Percentiles rank a stretch among this genome's conserved stretches.
Conservation (phyloP, 164 flowering plant genomes). For the Liquidambar formosana region DNA sequence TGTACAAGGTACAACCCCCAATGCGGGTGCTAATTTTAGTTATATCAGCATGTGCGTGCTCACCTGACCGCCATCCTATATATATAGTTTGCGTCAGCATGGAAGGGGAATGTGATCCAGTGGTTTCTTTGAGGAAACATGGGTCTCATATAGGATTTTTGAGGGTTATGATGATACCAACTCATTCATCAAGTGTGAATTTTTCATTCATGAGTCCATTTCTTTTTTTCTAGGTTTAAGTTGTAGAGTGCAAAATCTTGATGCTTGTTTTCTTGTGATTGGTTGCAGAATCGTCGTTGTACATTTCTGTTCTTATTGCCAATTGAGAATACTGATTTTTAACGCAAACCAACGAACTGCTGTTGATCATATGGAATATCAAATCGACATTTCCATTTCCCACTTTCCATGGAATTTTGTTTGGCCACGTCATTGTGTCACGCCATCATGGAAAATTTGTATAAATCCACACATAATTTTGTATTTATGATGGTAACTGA, state of each 20-base stretch:
- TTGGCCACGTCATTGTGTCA: neutral
- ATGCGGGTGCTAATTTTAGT: no score
- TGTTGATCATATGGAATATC: neutral
- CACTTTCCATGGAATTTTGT: neutral
- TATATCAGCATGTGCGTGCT: no score
- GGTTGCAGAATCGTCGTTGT: slow-evolving; percentile 32
- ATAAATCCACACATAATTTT: slow-evolving; percentile 7
- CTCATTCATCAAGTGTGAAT: neutral
- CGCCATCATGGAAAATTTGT: slow-evolving; percentile 4
- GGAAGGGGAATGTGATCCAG: neutral
- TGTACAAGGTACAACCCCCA: no score
- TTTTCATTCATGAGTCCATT: neutral
- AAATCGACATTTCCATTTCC: neutral
- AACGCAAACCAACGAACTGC: slow-evolving; percentile 10
- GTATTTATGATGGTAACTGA: slow-evolving; percentile 15
- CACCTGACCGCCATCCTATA: no score
- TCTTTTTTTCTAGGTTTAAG: neutral
- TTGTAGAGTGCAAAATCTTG: neutral
- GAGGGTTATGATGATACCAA: neutral
- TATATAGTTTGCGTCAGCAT: no score
- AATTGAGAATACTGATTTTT: slow-evolving; percentile 15
- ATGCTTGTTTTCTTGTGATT: slow-evolving; percentile 7
- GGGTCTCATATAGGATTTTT: neutral
- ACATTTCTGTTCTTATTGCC: slow-evolving; percentile 18
- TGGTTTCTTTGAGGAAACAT: neutral